These are phyloP conservation scores for Chaetomiaceae sp. DNA, from an alignment of 2,329 filamentous ascomycete species.

Conservation along the genomic window DNA sequence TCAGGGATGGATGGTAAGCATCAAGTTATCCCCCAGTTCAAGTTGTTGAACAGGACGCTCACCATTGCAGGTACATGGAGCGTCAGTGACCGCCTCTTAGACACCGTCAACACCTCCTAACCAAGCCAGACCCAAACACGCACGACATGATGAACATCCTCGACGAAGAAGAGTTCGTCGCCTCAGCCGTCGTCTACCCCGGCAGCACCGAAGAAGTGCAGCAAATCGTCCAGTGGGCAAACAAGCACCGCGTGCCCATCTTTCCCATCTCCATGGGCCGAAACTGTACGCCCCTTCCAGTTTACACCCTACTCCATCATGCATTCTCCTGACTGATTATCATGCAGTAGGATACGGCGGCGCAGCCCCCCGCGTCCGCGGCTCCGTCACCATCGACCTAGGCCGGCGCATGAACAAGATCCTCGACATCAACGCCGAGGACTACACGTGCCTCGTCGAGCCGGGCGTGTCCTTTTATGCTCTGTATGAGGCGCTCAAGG, in stretches of 20 bases:
- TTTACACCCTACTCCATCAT: background rate
- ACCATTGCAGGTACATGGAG: conserved; percentile 27
- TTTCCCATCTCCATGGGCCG: conserved; percentile 47
- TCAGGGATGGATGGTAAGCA: conserved; percentile 38
- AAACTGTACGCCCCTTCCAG: conserved; percentile 33
- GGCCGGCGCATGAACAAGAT: conserved; percentile 51
- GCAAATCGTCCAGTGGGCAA: conserved; percentile 41
- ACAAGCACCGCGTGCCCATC: conserved; percentile 42
- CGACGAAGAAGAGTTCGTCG: conserved; percentile 43
- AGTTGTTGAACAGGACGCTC: background rate
- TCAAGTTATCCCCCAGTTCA: background rate
- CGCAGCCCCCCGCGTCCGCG: conserved; percentile 48
- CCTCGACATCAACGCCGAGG: conserved; percentile 47
- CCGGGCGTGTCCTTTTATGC: conserved; percentile 52
- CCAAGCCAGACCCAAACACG: conserved; percentile 33
- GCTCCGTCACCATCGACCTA: conserved; percentile 47
- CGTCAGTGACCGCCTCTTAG: background rate
- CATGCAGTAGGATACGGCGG: conserved; percentile 47
- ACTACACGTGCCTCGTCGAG: conserved; percentile 49
- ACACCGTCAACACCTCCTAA: background rate
- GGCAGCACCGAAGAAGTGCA: conserved; percentile 44
- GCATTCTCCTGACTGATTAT: too few species aligned
- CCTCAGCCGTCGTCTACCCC: conserved; percentile 42
- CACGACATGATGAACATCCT: conserved; percentile 41
- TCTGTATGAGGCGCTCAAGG: conserved; percentile 44